Evolutionary conservation across 768 basidiomycete genomes (phyloP), one percentile per base, ranked within the genome.

Genomic region (Termitomyces sp.): DNA sequence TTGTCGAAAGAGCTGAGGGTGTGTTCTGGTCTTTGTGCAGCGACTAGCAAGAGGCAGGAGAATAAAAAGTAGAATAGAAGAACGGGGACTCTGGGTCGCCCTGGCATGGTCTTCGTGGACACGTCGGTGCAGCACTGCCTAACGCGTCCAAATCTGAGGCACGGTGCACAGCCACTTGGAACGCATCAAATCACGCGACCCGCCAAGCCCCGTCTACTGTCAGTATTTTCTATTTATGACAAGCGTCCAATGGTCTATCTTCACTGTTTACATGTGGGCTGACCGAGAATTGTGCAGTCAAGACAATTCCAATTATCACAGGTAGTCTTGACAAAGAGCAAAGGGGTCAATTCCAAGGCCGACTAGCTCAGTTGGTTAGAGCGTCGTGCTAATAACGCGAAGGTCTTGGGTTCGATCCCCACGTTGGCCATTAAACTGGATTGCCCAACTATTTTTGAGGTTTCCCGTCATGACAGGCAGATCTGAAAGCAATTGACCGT

Each of bases 321-420:
- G n/a, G n/a, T n/a, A n/a, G n/a, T n/a, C n/a, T n/a, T n/a, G n/a
- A n/a, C n/a, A n/a, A n/a, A n/a, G n/a, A n/a, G n/a, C n/a, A n/a
- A n/a, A n/a, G n/a, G n/a, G n/a, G n/a, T n/a, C n/a, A n/a, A n/a
- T n/a, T n/a, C n/a, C n/a, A n/a, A n/a, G n/a, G n/a, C n/a, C 86
- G 87, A 83, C 85, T 90, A 88, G 88, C 88, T 90, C 88, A 90
- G 88, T 77, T 89, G 88, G 88, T 90, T 89, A 89, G 88, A 89
- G 88, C 87, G 87, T 88, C 83, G 87, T 87, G 84, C 87, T 89
- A 88, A 87, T 86, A 83, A 85, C 82, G 80, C 84, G 82, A 85
- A 86, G 83, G 84, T 85, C 85, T 81, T 86, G 84, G 84, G 84
- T 86, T 85, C 84, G 83, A 85, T 79, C 84, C 84, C 83, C 83